Evolutionary conservation across 257 asterid species (phyloP).

Genomic region (Craterostigma plantagineum): DNA sequence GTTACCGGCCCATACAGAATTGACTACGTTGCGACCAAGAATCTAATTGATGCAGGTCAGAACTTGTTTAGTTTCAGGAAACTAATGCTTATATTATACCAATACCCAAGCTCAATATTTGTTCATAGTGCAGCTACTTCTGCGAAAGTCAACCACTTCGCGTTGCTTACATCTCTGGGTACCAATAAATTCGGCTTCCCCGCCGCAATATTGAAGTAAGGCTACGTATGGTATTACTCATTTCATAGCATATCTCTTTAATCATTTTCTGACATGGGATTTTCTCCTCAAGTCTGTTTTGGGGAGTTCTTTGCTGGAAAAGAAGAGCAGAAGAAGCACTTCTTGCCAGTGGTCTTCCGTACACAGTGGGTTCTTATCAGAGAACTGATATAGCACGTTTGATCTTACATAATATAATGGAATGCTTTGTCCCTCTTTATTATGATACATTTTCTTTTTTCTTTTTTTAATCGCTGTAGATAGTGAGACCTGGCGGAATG

Average conservation of each 20-base stretch:
- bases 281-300: slow-evolving; percentile 46
- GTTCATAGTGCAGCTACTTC: slow-evolving; percentile 40
- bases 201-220: slow-evolving; percentile 90
- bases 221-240: slow-evolving; percentile 3
- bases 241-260: not conserved
- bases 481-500: slow-evolving; percentile 97
- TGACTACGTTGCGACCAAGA: slow-evolving; percentile 71
- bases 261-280: slow-evolving; percentile 6
- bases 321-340: slow-evolving; percentile 95
- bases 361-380: slow-evolving; percentile 45
- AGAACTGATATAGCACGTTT: not conserved
- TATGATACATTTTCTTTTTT: slow-evolving; percentile 5
- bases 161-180: slow-evolving; percentile 86
- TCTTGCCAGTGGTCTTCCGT: slow-evolving; percentile 71
- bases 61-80: too few species aligned
- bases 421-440: not conserved
- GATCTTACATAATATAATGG: not conserved
- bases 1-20: slow-evolving; percentile 81
- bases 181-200: slow-evolving; percentile 92
- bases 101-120: not conserved
- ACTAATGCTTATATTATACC: too few species aligned
- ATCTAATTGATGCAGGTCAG: slow-evolving; percentile 83
- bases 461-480: slow-evolving; percentile 25
- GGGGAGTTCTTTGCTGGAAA: slow-evolving; percentile 92
- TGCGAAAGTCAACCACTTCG: slow-evolving; percentile 62